These are phyloP conservation scores for Sclerospora graminicola DNA, from an alignment of 352 stramenopile genomes.

Conservation along the genomic window DNA sequence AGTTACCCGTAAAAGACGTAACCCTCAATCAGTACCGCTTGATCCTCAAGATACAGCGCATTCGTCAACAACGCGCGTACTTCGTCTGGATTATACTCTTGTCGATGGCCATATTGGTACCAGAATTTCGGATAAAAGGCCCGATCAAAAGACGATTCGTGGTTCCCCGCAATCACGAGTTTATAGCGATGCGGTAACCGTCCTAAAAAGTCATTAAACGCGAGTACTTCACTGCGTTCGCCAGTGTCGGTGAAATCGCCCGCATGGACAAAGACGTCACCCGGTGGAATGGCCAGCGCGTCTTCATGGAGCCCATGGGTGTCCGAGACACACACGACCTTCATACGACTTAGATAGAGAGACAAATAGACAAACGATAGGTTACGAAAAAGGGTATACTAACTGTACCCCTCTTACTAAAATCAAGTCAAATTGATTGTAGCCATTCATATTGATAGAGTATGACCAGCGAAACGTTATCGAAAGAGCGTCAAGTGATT, in stretches of 20 bases:
- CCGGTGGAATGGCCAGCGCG: slow-evolving; percentile 54
- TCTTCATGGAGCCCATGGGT: slow-evolving; percentile 60
- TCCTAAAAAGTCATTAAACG: slow-evolving; percentile 63
- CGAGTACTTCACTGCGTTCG: slow-evolving; percentile 42
- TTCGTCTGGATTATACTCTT: slow-evolving; percentile 53
- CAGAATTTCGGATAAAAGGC: slow-evolving; percentile 58
- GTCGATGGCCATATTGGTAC: slow-evolving; percentile 58
- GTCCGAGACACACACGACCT: slow-evolving; percentile 67
- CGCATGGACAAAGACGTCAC: slow-evolving; percentile 84
- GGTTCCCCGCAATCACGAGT: slow-evolving; percentile 71
- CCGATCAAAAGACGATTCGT: slow-evolving; percentile 73
- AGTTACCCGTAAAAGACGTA: slow-evolving; percentile 71
- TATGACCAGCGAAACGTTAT: slow-evolving; percentile 9
- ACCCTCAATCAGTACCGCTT: slow-evolving; percentile 58
- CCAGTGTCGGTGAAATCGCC: slow-evolving; percentile 84
- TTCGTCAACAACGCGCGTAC: slow-evolving; percentile 68
- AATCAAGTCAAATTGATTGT: neutral
- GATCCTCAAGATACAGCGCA: slow-evolving; percentile 66
- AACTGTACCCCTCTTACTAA: neutral
- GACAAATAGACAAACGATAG: no score
- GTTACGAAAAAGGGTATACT: no score
- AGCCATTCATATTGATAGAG: no score
- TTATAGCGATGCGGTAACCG: slow-evolving; percentile 66
- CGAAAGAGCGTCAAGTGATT: slow-evolving; percentile 27
- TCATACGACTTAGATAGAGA: slow-evolving; percentile 25